phyloP scores from a whole-genome alignment of 129 eudicot species.

The Escallonia rubra region DNA sequence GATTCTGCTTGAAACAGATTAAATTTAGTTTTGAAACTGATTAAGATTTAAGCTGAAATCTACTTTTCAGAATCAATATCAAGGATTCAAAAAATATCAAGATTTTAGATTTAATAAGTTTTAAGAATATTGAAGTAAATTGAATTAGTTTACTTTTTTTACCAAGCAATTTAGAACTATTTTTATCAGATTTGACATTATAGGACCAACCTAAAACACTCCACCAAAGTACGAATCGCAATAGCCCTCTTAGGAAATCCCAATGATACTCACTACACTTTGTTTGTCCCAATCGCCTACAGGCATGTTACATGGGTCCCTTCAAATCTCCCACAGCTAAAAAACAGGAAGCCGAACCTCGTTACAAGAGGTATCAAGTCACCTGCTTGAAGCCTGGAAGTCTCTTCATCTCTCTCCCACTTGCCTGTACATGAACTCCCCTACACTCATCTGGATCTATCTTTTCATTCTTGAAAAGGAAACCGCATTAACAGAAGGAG shows the following conservation, averaged over 20 bases:
- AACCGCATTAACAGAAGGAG: neutral
- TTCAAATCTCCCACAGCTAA: conserved; percentile 24
- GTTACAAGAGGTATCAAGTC: neutral
- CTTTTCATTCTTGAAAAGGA: conserved; percentile 6
- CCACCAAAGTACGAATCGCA: neutral
- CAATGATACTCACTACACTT: neutral
- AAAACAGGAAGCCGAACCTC: conserved; percentile 9
- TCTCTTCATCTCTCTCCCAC: conserved; percentile 16
- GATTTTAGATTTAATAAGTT: too few species aligned
- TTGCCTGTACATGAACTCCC: neutral
- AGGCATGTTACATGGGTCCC: conserved; percentile 28
- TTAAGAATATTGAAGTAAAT: neutral
- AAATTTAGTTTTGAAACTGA: too few species aligned
- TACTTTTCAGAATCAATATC: too few species aligned
- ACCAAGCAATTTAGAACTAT: neutral
- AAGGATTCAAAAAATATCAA: too few species aligned
- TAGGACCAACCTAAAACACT: neutral
- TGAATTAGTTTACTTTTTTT: too few species aligned
- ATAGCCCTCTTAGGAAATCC: neutral
- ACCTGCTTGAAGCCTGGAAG: conserved; percentile 5
- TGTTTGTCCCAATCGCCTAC: neutral
- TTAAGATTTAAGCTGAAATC: too few species aligned
- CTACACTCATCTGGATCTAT: conserved; percentile 25
- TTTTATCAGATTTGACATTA: too few species aligned
- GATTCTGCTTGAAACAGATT: too few species aligned